Base-by-base conservation (phyloP, 331 rosid species). In the Dryas integrifolia region DNA sequence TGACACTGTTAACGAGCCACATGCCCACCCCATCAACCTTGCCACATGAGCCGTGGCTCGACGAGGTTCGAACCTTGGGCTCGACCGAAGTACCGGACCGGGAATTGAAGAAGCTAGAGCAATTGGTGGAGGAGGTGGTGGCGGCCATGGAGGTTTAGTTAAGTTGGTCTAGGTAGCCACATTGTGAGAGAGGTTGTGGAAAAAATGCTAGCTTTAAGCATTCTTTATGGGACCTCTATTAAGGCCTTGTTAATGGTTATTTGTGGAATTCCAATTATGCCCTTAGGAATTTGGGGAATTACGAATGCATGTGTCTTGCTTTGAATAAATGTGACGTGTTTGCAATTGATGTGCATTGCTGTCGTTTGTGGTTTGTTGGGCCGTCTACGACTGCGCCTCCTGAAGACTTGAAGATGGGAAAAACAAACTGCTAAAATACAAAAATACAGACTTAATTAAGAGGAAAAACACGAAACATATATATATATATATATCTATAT, bases 1-100 rank as follows among this genome's bases (percentile, higher is more conserved):
- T 70, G 49, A 91, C 82, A 15, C 97, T 86, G 47, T 89, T 84
- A 63, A 91, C 10, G 77, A 91, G 84, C 97, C 96, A 91, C 89
- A 74, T 87, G 49, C 84, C 97, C 51, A 89, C 88, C 0, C 92
- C 86, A 56, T 91, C 92, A 44, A 90, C 60, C 80, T 86, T 90
- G 49, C 92, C 79, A 45, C 90, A 83, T 9, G 92, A 75, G 49
- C 79, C 66, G 1, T 86, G 86, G 70, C 70, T 81, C 41, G 86
- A 65, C 0, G 86, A 40, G 72, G 78, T 15, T 38, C 85, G 82
- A 65, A 68, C 80, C 67, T 85, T 79, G 0, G 83, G 51, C 26
- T 66, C 83, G 0, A 75, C 40, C 9, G 83, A 62, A 6, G 67
- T 46, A 1, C 45, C 18, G 5, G 97, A 82, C 46, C 88, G 86